phyloP scores from a whole-genome alignment of 495 filamentous ascomycete genomes.

The Penicillium crystallinum region DNA sequence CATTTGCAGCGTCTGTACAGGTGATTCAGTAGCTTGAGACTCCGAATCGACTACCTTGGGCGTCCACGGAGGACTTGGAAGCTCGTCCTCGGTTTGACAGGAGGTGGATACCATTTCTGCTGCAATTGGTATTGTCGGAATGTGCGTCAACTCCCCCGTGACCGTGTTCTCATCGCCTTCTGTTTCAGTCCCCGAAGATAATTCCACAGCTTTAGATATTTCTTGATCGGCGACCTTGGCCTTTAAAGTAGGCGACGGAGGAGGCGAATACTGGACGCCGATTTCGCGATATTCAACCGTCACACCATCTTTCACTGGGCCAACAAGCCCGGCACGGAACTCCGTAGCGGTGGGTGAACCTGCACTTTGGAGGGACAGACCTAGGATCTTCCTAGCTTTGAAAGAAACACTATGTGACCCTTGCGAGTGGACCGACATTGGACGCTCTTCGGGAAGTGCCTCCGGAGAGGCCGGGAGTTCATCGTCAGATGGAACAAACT shows the following conservation, averaged over 20 bases:
- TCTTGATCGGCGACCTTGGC: neutral
- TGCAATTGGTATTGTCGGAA: slow-evolving; percentile 26
- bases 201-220: neutral
- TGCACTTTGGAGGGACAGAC: slow-evolving; percentile 36
- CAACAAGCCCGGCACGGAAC: slow-evolving; percentile 8
- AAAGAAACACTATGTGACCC: slow-evolving; percentile 34
- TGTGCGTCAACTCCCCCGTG: slow-evolving; percentile 22
- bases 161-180: neutral
- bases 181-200: neutral
- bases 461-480: slow-evolving; percentile 21
- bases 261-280: slow-evolving; percentile 79
- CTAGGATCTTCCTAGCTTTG: slow-evolving; percentile 49
- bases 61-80: slow-evolving; percentile 63
- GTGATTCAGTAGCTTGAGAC: slow-evolving; percentile 3
- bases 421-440: slow-evolving; percentile 39
- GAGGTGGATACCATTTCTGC: slow-evolving; percentile 62
- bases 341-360: slow-evolving; percentile 20
- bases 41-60: slow-evolving; percentile 46
- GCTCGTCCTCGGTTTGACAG: slow-evolving; percentile 66
- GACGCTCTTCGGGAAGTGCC: slow-evolving; percentile 45
- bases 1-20: slow-evolving; percentile 27
- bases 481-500: slow-evolving; percentile 42
- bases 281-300: slow-evolving; percentile 57
- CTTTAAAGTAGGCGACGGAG: slow-evolving; percentile 60
- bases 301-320: slow-evolving; percentile 8